These are phyloP conservation scores for Ganoderma leucocontextum DNA, from an alignment of 1,284 basidiomycete genomes.

Conservation along the genomic window DNA sequence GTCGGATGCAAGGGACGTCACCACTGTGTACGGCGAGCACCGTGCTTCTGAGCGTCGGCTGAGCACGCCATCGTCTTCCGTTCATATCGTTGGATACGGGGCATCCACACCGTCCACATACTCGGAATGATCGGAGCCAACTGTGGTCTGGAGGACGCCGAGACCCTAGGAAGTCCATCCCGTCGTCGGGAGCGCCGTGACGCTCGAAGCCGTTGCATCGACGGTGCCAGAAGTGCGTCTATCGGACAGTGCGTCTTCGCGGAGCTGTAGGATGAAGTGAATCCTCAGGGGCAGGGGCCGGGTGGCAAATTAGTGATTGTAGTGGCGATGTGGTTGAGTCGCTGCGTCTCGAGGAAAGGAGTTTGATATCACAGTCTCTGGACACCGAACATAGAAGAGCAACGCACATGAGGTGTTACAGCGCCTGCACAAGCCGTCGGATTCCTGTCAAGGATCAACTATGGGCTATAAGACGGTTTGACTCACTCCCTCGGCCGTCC, in stretches of 20 bases:
- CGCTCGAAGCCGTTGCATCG: background rate
- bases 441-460: background rate
- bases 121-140: background rate
- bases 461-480: background rate
- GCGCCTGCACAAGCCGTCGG: background rate
- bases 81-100: slow-evolving; percentile 1
- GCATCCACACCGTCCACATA: background rate
- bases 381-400: background rate
- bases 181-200: background rate
- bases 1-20: background rate
- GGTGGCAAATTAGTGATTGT: background rate
- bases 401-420: background rate
- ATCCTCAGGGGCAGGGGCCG: background rate
- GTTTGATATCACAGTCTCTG: background rate
- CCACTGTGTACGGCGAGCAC: background rate
- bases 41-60: background rate
- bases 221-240: too few relatives aligned
- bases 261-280: background rate
- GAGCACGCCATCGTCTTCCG: background rate
- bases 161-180: background rate
- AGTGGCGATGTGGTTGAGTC: background rate
- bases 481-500: background rate
- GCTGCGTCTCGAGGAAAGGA: background rate
- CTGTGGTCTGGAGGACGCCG: background rate
- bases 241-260: background rate